A percentile compares a stretch with the other conserved stretches of the same genome.
Evolutionary conservation across 495 filamentous ascomycete genomes (phyloP).

Genomic region (Penicillium taxi): DNA sequence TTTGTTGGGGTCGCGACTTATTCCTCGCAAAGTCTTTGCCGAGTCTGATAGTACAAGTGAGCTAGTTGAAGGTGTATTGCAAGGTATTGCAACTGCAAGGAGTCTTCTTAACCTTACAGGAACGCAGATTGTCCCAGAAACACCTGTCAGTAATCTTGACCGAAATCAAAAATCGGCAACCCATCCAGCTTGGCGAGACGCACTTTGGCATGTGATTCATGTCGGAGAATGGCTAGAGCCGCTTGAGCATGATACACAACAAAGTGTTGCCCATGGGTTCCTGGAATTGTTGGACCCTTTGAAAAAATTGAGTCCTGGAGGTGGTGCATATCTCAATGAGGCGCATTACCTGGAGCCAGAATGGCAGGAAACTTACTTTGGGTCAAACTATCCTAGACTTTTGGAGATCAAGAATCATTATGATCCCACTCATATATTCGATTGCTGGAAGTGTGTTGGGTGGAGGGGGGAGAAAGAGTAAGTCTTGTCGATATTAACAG

Average conservation of each 20-base stretch:
- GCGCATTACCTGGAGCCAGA: conserved; percentile 46
- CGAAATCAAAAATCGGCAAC: conserved; percentile 1
- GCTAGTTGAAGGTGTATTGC: conserved; percentile 7
- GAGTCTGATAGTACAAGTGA: conserved; percentile 11
- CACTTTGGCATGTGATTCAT: conserved; percentile 16
- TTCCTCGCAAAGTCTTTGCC: conserved; percentile 16
- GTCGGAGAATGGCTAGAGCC: conserved; percentile 9
- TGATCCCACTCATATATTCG: conserved; percentile 45
- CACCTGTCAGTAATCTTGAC: conserved; percentile 11
- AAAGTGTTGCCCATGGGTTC: neutral
- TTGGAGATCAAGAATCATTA: conserved; percentile 39
- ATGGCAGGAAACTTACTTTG: conserved; percentile 51
- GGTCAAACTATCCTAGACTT: conserved; percentile 40
- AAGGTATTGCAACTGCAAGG: conserved; percentile 5
- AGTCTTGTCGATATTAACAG: conserved; percentile 4
- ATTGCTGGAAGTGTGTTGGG: conserved; percentile 18
- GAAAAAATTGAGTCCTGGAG: conserved; percentile 13
- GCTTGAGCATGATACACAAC: neutral
- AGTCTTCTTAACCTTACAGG: conserved; percentile 5
- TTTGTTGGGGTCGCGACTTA: conserved; percentile 14
- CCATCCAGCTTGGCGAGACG: conserved; percentile 13
- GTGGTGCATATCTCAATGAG: conserved; percentile 17
- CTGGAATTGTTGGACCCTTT: conserved; percentile 9
- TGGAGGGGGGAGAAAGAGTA: conserved; percentile 11
- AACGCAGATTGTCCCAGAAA: conserved; percentile 11